Percentiles rank a stretch among this genome's conserved stretches.
Conservation (phyloP, 768 basidiomycete genomes). For the Leccinum subtestaceum region DNA sequence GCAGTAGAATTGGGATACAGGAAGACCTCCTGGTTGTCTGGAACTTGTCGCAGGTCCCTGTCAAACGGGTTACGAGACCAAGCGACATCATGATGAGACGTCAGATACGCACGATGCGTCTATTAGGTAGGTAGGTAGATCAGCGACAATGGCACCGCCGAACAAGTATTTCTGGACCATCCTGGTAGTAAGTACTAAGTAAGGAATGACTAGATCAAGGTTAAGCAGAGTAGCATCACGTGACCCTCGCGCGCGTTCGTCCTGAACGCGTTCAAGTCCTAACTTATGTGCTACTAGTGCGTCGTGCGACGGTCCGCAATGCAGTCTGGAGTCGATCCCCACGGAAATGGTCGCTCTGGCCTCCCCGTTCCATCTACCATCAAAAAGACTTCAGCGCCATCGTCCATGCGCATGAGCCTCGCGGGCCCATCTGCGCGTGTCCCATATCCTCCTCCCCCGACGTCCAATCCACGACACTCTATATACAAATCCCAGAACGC, state of each 20-base stretch:
- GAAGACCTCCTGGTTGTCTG: conserved; percentile 94
- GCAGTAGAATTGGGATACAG: conserved; percentile 63
- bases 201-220: neutral
- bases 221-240: conserved; percentile 13
- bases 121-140: conserved; percentile 54
- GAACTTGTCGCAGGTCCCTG: conserved; percentile 77
- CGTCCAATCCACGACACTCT: conserved; percentile 63
- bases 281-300: conserved; percentile 16
- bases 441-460: conserved; percentile 42
- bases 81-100: conserved; percentile 6
- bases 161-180: conserved; percentile 51
- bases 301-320: conserved; percentile 56
- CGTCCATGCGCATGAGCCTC: conserved; percentile 62
- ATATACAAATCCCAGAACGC: conserved; percentile 64
- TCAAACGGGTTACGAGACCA: neutral
- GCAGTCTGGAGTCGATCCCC: conserved; percentile 49
- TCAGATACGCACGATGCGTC: conserved; percentile 78
- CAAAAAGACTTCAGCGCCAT: conserved; percentile 57
- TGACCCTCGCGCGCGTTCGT: conserved; percentile 5
- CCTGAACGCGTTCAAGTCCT: neutral
- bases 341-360: conserved; percentile 54
- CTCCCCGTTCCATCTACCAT: conserved; percentile 73
- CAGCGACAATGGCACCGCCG: conserved; percentile 78
- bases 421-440: conserved; percentile 72
- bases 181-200: neutral